These are phyloP conservation scores for Bruguiera parviflora DNA, from an alignment of 345 rosid genomes.

Conservation along the genomic window DNA sequence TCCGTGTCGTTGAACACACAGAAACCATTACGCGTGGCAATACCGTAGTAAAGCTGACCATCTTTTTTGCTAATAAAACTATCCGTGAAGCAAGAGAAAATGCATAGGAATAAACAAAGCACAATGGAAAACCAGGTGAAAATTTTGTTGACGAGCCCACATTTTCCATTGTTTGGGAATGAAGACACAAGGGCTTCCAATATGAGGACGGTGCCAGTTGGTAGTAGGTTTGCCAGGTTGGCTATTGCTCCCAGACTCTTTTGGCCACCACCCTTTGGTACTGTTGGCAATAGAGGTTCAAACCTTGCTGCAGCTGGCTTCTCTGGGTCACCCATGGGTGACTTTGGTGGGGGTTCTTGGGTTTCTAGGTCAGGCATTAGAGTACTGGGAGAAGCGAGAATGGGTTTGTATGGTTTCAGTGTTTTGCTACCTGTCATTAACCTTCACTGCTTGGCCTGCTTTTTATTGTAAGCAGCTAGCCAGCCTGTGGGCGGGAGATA, in stretches of 20 bases:
- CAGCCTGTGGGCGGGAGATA: no score
- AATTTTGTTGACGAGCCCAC: conserved; percentile 27
- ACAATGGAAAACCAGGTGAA: conserved; percentile 30
- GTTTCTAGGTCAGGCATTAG: no score
- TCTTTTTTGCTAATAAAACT: conserved; percentile 31
- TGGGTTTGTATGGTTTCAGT: no score
- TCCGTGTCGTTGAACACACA: conserved; percentile 28
- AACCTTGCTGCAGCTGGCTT: no score
- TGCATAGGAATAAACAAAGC: conserved; percentile 28
- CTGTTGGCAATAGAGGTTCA: no score
- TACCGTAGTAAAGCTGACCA: conserved; percentile 38
- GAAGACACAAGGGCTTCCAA: conserved; percentile 43
- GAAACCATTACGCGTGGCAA: conserved; percentile 40
- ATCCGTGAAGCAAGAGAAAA: conserved; percentile 53
- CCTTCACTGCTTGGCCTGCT: no score
- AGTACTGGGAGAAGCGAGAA: no score
- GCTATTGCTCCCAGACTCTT: conserved; percentile 27
- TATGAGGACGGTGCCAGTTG: conserved; percentile 50
- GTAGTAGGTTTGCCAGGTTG: conserved; percentile 51
- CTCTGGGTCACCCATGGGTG: no score
- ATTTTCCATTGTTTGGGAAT: conserved; percentile 45
- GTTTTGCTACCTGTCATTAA: no score
- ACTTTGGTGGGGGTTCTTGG: no score
- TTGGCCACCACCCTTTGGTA: no score
- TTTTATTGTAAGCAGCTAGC: no score